These are phyloP conservation scores for Globomyces sp. DNA, from an alignment of 371 early-diverging fungal species.

Conservation along the genomic window DNA sequence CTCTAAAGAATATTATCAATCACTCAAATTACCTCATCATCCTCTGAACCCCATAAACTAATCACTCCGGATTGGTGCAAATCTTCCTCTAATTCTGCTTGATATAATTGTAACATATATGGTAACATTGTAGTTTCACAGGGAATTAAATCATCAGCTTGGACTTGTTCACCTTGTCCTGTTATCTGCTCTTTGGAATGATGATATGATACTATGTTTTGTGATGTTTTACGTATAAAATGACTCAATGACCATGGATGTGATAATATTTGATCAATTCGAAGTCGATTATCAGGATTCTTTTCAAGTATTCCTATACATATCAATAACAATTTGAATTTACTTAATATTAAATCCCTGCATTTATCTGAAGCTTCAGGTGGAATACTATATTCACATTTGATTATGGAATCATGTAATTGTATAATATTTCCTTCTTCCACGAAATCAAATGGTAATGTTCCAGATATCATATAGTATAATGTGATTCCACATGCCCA, in stretches of 20 bases:
- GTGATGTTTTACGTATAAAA: constrained; percentile 10
- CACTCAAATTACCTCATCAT: background rate
- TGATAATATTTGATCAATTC: constrained; percentile 28
- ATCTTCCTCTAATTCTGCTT: constrained; percentile 39
- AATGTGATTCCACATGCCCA: constrained; percentile 57
- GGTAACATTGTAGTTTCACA: constrained; percentile 48
- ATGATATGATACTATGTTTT: constrained; percentile 24
- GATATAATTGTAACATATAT: constrained; percentile 36
- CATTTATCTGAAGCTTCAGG: constrained; percentile 24
- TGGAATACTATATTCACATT: constrained; percentile 37
- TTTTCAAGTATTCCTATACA: constrained; percentile 30
- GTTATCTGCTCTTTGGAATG: too few species aligned
- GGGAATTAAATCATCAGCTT: constrained; percentile 29
- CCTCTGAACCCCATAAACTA: background rate
- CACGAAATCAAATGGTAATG: constrained; percentile 51
- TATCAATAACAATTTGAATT: background rate
- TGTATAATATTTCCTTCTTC: constrained; percentile 39
- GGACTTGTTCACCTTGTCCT: constrained; percentile 9
- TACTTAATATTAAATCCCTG: constrained; percentile 29
- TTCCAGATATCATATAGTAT: constrained; percentile 51
- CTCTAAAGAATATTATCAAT: background rate
- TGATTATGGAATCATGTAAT: constrained; percentile 42
- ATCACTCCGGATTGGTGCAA: constrained; percentile 21
- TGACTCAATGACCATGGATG: constrained; percentile 34
- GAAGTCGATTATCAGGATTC: constrained; percentile 26